phyloP scores from a whole-genome alignment of 768 basidiomycete species.

The Suillus alpinus region DNA sequence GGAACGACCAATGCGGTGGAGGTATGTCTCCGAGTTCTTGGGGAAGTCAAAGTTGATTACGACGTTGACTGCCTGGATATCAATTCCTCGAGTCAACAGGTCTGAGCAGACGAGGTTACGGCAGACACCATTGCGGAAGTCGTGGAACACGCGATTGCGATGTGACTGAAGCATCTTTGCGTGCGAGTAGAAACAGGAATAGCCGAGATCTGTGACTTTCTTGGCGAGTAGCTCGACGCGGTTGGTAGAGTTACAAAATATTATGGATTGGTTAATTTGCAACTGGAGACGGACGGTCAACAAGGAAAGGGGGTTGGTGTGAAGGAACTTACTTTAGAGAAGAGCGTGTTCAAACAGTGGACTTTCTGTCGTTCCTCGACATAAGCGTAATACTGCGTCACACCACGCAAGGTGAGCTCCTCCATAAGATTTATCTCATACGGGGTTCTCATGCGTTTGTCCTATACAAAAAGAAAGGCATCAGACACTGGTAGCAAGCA shows the following conservation, averaged over 20 bases:
- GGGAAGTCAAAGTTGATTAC: slow-evolving; percentile 99
- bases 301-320: neutral
- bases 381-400: slow-evolving; percentile 99
- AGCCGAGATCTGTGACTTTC: slow-evolving; percentile 98
- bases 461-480: slow-evolving; percentile 42
- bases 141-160: slow-evolving; percentile 99
- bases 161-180: slow-evolving; percentile 99
- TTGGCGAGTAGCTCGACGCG: slow-evolving; percentile 98
- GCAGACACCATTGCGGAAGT: slow-evolving; percentile 98
- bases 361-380: slow-evolving; percentile 99
- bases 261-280: slow-evolving; percentile 99
- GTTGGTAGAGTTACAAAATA: slow-evolving; percentile 99
- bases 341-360: slow-evolving; percentile 98
- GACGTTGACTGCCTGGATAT: slow-evolving; percentile 99
- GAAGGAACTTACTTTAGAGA: slow-evolving; percentile 74
- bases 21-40: slow-evolving; percentile 98
- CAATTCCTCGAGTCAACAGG: slow-evolving; percentile 97
- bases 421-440: slow-evolving; percentile 99
- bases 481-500: slow-evolving; percentile 13
- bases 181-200: slow-evolving; percentile 99
- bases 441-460: slow-evolving; percentile 93
- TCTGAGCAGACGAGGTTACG: slow-evolving; percentile 98
- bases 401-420: slow-evolving; percentile 96
- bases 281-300: slow-evolving; percentile 49
- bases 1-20: slow-evolving; percentile 97